These are phyloP conservation scores for Castanopsis chinensis DNA, from an alignment of 306 rosid genomes.

Conservation along the genomic window DNA sequence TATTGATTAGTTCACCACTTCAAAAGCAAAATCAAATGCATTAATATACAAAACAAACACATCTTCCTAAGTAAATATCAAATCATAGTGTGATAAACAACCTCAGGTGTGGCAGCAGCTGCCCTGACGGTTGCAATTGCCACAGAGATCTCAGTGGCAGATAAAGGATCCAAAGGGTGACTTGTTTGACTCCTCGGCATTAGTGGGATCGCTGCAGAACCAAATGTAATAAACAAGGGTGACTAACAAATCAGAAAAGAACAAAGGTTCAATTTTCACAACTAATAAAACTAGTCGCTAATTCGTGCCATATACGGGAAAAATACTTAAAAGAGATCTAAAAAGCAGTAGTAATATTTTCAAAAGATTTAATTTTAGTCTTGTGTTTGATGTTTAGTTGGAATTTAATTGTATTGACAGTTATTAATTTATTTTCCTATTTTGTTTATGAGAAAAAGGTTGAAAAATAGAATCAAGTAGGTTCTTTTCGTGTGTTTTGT, in stretches of 20 bases:
- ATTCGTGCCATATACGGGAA: fast-evolving
- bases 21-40: neutral
- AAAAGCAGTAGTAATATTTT: neutral
- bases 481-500: no score
- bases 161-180: constrained; percentile 87
- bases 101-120: constrained; percentile 95
- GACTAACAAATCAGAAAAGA: constrained; percentile 10
- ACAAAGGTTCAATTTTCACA: neutral
- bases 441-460: no score
- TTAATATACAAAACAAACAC: neutral
- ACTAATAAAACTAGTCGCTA: neutral
- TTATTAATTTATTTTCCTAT: no score
- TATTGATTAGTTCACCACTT: constrained; percentile 17
- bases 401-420: no score
- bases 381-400: no score
- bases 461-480: no score
- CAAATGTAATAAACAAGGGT: constrained; percentile 11
- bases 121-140: constrained; percentile 93
- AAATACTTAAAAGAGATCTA: neutral
- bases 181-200: constrained; percentile 77
- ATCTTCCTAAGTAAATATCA: neutral
- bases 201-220: constrained; percentile 46
- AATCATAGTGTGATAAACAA: constrained; percentile 11
- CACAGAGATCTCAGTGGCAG: constrained; percentile 83
- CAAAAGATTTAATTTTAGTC: no score